Evolutionary conservation across 2,329 filamentous ascomycete species (phyloP), one percentile per base, ranked within the genome.

Genomic region (Stagonosporopsis cucurbitacearum): DNA sequence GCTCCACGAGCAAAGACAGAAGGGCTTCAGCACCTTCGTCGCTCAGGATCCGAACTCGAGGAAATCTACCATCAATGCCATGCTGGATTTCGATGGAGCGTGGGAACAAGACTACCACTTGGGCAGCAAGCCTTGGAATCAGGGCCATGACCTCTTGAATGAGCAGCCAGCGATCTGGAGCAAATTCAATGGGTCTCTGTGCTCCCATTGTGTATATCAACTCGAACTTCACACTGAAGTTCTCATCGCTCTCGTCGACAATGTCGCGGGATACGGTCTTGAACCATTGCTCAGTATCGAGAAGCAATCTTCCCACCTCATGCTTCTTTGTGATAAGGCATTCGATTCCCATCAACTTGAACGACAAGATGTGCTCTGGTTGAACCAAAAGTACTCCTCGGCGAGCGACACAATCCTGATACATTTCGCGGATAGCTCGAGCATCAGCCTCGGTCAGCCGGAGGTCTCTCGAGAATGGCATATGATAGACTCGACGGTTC

Each of bases 211-310:
- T 87, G 54, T 89, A 89, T 1, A 89, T 76, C 0, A 89, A 69
- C 63, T 89, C 85, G 33, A 86, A 87, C 40, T 82, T 84, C 4
- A 81, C 78, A 40, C 79, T 84, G 39, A 88, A 83, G 50, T 84
- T 85, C 53, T 88, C 85, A 43, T 90, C 87, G 35, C 83, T 86
- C 68, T 90, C 86, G 52, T 89, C 86, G 0, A 89, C 76, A 2
- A 90, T 78, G 57, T 88, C 86, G 0, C 85, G 75, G 0, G 80
- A 77, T 2, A 70, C 57, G n/a, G n/a, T n/a, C n/a, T 0, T 47
- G 13, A 26, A 82, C 70, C 22, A 88, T n/a, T n/a, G n/a, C n/a
- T n/a, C n/a, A n/a, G 72, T 78, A 0, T 67, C 17, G 0, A 82
- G 56, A 11, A 86, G 64, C 0, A 55, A 41, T 0, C 54, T 41